These are phyloP conservation scores for Eutrema yunnanense DNA, from an alignment of 345 rosid species.

Conservation along the genomic window DNA sequence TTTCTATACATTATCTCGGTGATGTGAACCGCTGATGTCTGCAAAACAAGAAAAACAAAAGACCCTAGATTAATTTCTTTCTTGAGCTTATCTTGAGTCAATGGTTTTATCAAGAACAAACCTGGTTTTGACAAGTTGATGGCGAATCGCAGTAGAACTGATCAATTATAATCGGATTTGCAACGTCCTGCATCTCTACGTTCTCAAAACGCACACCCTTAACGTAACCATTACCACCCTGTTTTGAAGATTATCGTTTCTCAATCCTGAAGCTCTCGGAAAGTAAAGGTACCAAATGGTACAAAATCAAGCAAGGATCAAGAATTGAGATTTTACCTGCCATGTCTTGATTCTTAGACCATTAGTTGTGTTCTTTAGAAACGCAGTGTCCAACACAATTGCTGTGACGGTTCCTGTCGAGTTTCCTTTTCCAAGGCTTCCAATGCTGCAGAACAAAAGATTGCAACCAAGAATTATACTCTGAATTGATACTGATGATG, in stretches of 20 bases:
- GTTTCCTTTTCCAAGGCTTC: constrained; percentile 91
- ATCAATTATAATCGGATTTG: constrained; percentile 86
- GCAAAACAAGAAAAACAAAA: background rate
- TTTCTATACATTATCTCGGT: constrained; percentile 86
- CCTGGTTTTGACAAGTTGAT: constrained; percentile 75
- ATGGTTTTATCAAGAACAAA: constrained; percentile 18
- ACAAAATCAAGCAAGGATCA: background rate
- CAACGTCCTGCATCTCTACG: constrained; percentile 71
- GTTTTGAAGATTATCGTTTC: background rate
- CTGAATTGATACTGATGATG: background rate
- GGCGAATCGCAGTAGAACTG: constrained; percentile 99
- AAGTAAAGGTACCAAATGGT: background rate
- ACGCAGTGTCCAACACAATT: constrained; percentile 85
- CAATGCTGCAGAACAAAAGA: constrained; percentile 46
- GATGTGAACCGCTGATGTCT: constrained; percentile 85
- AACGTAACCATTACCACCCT: constrained; percentile 96
- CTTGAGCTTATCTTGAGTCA: background rate
- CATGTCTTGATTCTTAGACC: constrained; percentile 97
- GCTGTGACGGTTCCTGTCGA: constrained; percentile 67
- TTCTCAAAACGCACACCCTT: constrained; percentile 77
- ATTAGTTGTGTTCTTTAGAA: constrained; percentile 65
- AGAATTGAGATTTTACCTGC: constrained; percentile 59
- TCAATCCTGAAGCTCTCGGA: background rate
- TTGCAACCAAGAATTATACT: background rate
- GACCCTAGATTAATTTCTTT: background rate